Base-by-base conservation (phyloP, 2,329 filamentous ascomycete genomes). In the Teratosphaeria zuluensis region DNA sequence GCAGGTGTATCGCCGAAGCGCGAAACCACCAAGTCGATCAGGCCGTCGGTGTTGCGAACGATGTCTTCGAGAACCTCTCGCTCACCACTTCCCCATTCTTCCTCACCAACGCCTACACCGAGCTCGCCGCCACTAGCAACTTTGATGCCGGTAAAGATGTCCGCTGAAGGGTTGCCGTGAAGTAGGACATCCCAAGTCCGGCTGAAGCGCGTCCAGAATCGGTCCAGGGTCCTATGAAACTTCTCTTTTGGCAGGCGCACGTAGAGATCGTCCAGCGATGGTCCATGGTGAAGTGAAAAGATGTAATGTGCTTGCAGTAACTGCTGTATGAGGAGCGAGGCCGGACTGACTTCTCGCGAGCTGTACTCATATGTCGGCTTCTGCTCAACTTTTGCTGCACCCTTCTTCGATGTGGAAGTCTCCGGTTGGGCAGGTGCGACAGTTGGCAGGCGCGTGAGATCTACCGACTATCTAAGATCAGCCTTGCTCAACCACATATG, bases 11-110 rank as follows among this genome's bases (percentile, higher is more conserved):
- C 81, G 12, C 90, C 92, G 72, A 95, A 97, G 65, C 88, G 86
- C 51, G 89, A 91, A 2, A 96, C 91, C 51, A 96, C 79, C 54
- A 97, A 73, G 73, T 99, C 94, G 5, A 95, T 82, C 46, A 99
- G 79, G 0, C 94, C 94, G 56, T 94, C 87, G 28, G 90, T 89
- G 58, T 89, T 81, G 9, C 80, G 81, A 1, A 90, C 84, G 62
- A 96, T 84, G n/a, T 90, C 90, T 72, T 97, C 92, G 1, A 99
- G 78, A 0, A 97, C 92, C 66, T 95, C 92, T 66, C 92, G 81
- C 76, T 97, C 92, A 33, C 91, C 91, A 70, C 92, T 96, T 4
- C 92, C 92, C 72, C 91, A 87, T 58, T 96, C 90, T 75, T 97
- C 94, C 72, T 97, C 94, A 19, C 94, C 94, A 1, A 97, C 94